Evolutionary conservation across 768 basidiomycete species (phyloP).

Genomic region (Megacollybia marginata): DNA sequence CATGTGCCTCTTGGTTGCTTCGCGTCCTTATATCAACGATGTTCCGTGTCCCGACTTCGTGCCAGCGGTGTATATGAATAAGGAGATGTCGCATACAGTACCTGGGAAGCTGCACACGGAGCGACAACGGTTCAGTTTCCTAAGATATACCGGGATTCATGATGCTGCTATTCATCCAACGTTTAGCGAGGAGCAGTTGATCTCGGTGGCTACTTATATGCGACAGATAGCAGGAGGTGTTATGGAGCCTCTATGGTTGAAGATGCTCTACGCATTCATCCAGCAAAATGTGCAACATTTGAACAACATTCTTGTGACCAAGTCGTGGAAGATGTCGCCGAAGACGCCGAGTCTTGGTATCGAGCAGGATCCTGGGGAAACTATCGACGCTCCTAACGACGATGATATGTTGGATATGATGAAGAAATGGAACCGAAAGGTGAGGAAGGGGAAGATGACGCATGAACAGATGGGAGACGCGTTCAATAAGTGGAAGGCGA

Average conservation of each 20-base stretch:
- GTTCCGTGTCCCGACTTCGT: neutral
- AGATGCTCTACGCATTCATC: neutral
- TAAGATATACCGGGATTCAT: neutral
- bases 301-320: neutral
- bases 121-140: neutral
- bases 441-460: neutral
- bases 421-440: neutral
- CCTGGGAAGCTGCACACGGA: neutral
- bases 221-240: neutral
- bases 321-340: neutral
- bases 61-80: neutral
- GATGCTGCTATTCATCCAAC: neutral
- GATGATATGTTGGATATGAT: neutral
- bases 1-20: constrained; percentile 20
- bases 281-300: neutral
- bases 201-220: neutral
- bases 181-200: neutral
- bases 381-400: neutral
- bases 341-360: neutral
- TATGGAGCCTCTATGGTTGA: neutral
- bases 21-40: constrained; percentile 6
- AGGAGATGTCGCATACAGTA: neutral
- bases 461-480: neutral
- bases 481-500: neutral
- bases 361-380: constrained; percentile 1